phyloP scores from a whole-genome alignment of 2,329 filamentous ascomycete genomes.

The Colletotrichum tamarilloi region DNA sequence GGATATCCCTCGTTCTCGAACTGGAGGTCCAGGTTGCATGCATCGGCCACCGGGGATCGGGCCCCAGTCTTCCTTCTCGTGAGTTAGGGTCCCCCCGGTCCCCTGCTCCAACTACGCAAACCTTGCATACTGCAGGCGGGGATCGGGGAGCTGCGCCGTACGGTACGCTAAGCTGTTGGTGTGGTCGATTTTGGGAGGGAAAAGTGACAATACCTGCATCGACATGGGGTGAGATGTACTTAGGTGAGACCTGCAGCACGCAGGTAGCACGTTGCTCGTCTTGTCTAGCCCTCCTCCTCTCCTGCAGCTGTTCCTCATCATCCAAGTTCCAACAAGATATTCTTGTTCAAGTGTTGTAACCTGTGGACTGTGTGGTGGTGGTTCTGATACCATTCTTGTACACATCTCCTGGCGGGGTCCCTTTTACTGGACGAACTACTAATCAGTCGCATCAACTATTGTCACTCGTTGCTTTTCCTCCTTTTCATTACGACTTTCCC shows the following conservation, averaged over 20 bases:
- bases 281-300: not conserved
- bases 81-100: not conserved
- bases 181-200: not conserved
- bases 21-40: constrained; percentile 9
- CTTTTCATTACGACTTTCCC: constrained; percentile 12
- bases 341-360: not conserved
- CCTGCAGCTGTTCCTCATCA: not conserved
- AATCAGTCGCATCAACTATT: not conserved
- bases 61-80: not conserved
- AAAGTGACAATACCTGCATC: not conserved
- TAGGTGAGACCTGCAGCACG: not conserved
- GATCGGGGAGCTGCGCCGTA: constrained; percentile 21
- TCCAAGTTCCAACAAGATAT: not conserved
- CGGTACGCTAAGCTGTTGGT: constrained; percentile 1
- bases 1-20: constrained; percentile 2
- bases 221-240: not conserved
- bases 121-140: not conserved
- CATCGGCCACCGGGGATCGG: not conserved
- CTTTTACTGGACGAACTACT: not conserved
- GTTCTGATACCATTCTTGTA: not conserved
- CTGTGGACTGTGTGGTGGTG: not conserved
- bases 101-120: not conserved
- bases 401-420: not conserved
- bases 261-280: not conserved
- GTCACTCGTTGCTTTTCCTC: constrained; percentile 6